phyloP scores from a whole-genome alignment of 2,329 filamentous ascomycete genomes.

The Lanzia echinophila region DNA sequence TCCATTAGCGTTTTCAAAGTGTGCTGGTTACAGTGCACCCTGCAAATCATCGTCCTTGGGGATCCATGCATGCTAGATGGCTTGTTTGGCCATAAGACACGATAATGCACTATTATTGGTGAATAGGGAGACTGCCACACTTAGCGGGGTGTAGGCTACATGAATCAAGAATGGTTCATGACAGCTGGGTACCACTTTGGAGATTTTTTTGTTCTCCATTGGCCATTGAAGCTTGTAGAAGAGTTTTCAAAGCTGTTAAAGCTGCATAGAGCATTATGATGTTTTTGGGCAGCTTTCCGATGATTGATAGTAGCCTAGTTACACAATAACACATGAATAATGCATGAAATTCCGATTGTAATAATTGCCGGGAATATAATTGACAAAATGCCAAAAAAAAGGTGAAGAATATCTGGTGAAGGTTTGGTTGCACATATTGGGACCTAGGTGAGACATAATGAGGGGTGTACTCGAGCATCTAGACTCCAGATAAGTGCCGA shows the following conservation, averaged over 20 bases:
- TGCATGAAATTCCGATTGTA: constrained; percentile 25
- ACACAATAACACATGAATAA: constrained; percentile 28
- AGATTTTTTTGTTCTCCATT: constrained; percentile 16
- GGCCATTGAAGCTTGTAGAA: constrained; percentile 12
- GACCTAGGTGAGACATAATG: too few species aligned
- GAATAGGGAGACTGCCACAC: constrained; percentile 21
- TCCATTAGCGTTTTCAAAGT: constrained; percentile 28
- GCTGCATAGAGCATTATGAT: constrained; percentile 2
- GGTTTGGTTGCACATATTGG: too few species aligned
- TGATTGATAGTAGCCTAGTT: constrained; percentile 24
- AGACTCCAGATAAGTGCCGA: too few species aligned
- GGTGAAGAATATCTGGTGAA: background rate
- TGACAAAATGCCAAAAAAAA: background rate
- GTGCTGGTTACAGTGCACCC: constrained; percentile 24
- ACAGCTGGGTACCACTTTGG: constrained; percentile 17
- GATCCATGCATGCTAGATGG: constrained; percentile 20
- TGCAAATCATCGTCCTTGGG: constrained; percentile 17
- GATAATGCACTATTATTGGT: constrained; percentile 17
- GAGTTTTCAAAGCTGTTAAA: constrained; percentile 6
- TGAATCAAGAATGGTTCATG: constrained; percentile 11
- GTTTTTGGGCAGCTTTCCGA: constrained; percentile 21
- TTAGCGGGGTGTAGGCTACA: constrained; percentile 10
- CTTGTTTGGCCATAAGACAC: constrained; percentile 23
- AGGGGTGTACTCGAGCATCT: too few species aligned
- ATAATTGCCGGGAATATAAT: too few species aligned